Conservation (phyloP, 352 stramenopile species). For the Phytophthora vignae region DNA sequence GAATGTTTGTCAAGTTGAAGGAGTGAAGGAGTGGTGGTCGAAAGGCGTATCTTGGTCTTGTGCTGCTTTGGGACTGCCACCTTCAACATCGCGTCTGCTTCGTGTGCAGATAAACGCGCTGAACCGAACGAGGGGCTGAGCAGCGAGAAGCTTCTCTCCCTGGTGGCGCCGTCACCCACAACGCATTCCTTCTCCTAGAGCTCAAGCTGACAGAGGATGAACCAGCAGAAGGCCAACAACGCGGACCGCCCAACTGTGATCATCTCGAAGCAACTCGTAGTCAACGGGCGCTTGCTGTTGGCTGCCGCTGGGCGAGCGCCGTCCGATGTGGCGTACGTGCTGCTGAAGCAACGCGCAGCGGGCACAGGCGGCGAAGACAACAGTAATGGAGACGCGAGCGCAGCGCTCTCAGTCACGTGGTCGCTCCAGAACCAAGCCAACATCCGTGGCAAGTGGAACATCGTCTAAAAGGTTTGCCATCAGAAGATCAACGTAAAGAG, state of each 20-base stretch:
- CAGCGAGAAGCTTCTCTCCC: not conserved
- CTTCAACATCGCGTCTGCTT: not conserved
- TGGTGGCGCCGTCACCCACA: not conserved
- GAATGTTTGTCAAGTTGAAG: not conserved
- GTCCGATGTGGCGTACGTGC: conserved; percentile 8
- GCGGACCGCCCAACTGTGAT: not conserved
- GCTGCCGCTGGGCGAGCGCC: conserved; percentile 6
- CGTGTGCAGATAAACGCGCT: conserved; percentile 10
- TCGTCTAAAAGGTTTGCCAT: not conserved
- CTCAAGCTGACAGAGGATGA: not conserved
- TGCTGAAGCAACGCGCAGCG: conserved; percentile 6
- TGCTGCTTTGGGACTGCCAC: not conserved
- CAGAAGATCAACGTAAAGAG: not conserved
- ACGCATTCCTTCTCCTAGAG: not conserved
- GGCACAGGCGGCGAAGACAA: not conserved
- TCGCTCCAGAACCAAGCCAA: conserved; percentile 15
- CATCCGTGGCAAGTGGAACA: conserved; percentile 13
- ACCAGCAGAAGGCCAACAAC: not conserved
- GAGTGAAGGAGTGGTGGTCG: not conserved
- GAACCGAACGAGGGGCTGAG: not conserved
- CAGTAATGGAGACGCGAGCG: not conserved
- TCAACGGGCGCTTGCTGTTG: conserved; percentile 8
- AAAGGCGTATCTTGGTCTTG: not conserved
- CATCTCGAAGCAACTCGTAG: not conserved
- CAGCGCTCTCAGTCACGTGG: conserved; percentile 6